Evolutionary conservation across 805 yeast species (phyloP), one percentile per base, ranked within the genome.

Genomic region (Cyberlindnera mycetangii): DNA sequence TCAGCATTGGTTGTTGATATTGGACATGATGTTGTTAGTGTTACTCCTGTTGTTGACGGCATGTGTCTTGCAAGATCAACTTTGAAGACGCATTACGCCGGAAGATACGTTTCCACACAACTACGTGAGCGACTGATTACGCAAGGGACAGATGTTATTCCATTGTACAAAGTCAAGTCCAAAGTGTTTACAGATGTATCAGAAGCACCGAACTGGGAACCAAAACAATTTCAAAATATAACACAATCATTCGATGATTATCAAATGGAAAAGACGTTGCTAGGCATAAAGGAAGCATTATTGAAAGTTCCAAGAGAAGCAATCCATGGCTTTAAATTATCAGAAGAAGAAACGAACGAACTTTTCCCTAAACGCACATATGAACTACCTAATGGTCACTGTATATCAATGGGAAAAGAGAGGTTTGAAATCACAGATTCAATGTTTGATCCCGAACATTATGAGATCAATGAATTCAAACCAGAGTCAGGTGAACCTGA

Each of bases 1-100:
- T 84, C 83, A 48, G 89, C 95, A 61, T 69, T 89, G 25, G 89
- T 89, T 32, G 92, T 89, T 32, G 96, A 89, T 62, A 66, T 87
- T 32, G 96, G 96, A 6, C 93, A 86, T 59, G 90, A 85, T 59
- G 68, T 82, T 2, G 71, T 77, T 16, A 79, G 88, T 49, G 90
- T 82, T 1, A 83, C 93, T 5, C 96, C 90, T 2, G 89, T 85
- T 17, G 79, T 83, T 48, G 96, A 85, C 65, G 95, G 95, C 19
- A 78, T 84, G 65, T 83, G 89, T 37, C 66, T 86, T 45, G 73
- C 84, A 37, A 83, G 78, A 52, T 83, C 81, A 55, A 85, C 81
- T 14, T 77, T 74, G 67, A 81, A 79, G 55, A 87, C 95, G 2
- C 79, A 75, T 50, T 80, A 81, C 54, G 86, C 89, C 1, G 97